Evolutionary conservation across 2,329 filamentous ascomycete genomes (phyloP).

Genomic region (Xylaria sp.): DNA sequence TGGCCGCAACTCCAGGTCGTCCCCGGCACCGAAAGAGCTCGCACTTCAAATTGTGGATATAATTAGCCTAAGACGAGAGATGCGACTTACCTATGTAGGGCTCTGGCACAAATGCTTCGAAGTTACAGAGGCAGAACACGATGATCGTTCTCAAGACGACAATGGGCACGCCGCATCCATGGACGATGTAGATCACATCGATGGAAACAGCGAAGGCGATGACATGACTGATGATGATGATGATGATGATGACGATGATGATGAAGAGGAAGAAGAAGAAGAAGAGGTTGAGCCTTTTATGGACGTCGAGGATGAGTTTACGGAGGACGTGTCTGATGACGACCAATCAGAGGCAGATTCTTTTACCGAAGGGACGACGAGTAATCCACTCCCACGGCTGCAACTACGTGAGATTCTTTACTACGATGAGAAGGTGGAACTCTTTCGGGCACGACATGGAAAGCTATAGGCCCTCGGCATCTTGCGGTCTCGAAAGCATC

Average conservation of each 20-base stretch:
- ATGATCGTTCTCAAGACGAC: conserved; percentile 31
- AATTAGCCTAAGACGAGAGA: conserved; percentile 77
- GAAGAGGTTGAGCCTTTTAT: conserved; percentile 56
- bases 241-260: conserved; percentile 59
- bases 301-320: conserved; percentile 51
- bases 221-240: conserved; percentile 57
- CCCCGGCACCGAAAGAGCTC: conserved; percentile 66
- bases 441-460: conserved; percentile 80
- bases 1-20: background rate
- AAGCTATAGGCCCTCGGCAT: conserved; percentile 49
- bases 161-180: conserved; percentile 36
- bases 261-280: conserved; percentile 59
- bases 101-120: conserved; percentile 84
- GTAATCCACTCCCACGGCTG: conserved; percentile 58
- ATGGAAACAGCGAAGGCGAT: conserved; percentile 51
- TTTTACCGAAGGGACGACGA: conserved; percentile 58
- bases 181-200: conserved; percentile 48
- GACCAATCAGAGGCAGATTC: conserved; percentile 64
- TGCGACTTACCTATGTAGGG: conserved; percentile 81
- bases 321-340: conserved; percentile 58
- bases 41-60: conserved; percentile 82
- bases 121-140: conserved; percentile 70
- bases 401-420: conserved; percentile 81
- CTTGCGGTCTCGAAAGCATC: conserved; percentile 35
- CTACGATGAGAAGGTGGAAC: conserved; percentile 83